phyloP scores from a whole-genome alignment of 371 early-diverging fungal species.

The Mucor mucedo region DNA sequence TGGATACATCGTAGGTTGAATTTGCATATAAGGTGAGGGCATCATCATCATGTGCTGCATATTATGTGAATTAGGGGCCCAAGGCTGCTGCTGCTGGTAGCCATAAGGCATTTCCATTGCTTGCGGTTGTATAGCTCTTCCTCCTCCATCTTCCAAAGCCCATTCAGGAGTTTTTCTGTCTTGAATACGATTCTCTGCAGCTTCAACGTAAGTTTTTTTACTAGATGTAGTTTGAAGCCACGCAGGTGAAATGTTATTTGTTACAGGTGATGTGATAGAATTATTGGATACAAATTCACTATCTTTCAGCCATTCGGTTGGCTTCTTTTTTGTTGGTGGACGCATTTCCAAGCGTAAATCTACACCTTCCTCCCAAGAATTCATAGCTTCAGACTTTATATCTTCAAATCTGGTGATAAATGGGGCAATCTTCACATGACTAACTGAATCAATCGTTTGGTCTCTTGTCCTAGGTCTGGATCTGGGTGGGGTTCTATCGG shows the following conservation, averaged over 20 bases:
- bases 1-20: background rate
- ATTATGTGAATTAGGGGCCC: background rate
- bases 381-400: conserved; percentile 29
- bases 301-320: conserved; percentile 31
- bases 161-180: conserved; percentile 15
- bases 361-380: conserved; percentile 38
- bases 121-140: background rate
- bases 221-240: background rate
- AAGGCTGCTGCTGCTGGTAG: background rate
- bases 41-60: conserved; percentile 7
- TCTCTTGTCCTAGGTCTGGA: conserved; percentile 1
- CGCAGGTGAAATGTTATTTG: background rate
- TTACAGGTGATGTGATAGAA: background rate
- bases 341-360: conserved; percentile 29
- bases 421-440: conserved; percentile 22
- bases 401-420: conserved; percentile 31
- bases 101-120: background rate
- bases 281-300: conserved; percentile 26
- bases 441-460: background rate
- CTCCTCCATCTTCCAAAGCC: background rate
- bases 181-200: background rate
- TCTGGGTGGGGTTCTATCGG: background rate
- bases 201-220: conserved; percentile 8
- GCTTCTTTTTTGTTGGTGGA: conserved; percentile 20
- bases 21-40: conserved; percentile 15